Evolutionary conservation across 805 yeast genomes (phyloP).

Genomic region (Lipomyces yamanashiensis): DNA sequence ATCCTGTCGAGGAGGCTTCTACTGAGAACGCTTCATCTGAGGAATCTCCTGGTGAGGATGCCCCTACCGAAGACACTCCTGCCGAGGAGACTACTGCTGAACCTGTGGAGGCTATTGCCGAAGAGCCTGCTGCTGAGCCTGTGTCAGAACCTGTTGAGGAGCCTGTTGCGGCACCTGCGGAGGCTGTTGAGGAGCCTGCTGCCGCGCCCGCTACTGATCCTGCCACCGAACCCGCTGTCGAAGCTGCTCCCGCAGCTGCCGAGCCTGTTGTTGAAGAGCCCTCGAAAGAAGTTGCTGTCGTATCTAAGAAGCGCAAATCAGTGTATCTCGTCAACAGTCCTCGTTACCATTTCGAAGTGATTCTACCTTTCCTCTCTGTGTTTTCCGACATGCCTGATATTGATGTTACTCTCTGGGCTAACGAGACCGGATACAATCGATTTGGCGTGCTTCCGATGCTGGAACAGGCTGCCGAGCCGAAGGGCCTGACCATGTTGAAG

Average conservation of each 20-base stretch:
- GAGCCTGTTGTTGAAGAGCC: not conserved
- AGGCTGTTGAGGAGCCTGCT: not conserved
- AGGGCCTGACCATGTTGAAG: constrained; percentile 23
- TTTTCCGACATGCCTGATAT: constrained; percentile 17
- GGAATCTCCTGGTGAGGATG: not conserved
- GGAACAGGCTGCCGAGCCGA: constrained; percentile 19
- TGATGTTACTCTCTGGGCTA: constrained; percentile 26
- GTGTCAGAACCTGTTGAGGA: not conserved
- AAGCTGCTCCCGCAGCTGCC: not conserved
- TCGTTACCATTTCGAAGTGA: constrained; percentile 34
- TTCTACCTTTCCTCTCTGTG: constrained; percentile 27
- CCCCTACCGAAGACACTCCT: not conserved
- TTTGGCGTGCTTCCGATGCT: constrained; percentile 23
- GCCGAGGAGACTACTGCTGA: not conserved
- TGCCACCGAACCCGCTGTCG: not conserved
- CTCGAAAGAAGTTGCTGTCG: constrained; percentile 7
- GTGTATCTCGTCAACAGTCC: constrained; percentile 32
- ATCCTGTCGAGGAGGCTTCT: not conserved
- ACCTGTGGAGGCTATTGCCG: not conserved
- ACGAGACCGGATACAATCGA: constrained; percentile 15
- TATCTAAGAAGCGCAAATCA: not conserved
- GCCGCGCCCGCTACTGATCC: not conserved
- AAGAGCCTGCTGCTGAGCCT: not conserved
- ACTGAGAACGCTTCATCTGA: not conserved
- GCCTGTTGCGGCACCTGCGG: not conserved